Evolutionary conservation across 768 basidiomycete genomes (phyloP).

Genomic region (Pleurotus djamor): DNA sequence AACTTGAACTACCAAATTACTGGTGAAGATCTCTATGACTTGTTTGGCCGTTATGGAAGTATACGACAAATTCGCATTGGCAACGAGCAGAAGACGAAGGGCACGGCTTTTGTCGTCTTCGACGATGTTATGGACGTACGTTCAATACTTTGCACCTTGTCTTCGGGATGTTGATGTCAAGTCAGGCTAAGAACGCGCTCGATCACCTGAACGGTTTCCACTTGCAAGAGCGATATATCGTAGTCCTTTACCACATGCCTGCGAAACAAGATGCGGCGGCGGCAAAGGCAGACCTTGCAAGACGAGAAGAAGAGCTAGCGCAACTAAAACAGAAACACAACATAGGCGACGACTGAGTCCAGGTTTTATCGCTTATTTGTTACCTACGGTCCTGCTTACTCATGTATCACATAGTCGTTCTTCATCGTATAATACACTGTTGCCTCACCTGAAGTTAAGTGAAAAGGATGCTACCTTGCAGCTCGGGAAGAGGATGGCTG

Average conservation of each 20-base stretch:
- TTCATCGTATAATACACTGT: background rate
- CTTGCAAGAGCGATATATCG: slow-evolving; percentile 96
- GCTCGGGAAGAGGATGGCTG: background rate
- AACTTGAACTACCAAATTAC: slow-evolving; percentile 92
- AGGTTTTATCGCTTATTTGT: background rate
- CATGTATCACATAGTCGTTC: slow-evolving; percentile 1
- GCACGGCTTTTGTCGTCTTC: slow-evolving; percentile 96
- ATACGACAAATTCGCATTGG: slow-evolving; percentile 95
- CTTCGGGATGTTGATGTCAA: slow-evolving; percentile 2
- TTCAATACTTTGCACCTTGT: slow-evolving; percentile 15
- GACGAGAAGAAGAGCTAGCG: slow-evolving; percentile 86
- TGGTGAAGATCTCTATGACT: slow-evolving; percentile 92
- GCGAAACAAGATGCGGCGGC: slow-evolving; percentile 95
- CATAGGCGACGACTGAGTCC: slow-evolving; percentile 68
- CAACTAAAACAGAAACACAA: slow-evolving; percentile 85
- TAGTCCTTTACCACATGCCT: slow-evolving; percentile 97
- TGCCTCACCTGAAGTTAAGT: slow-evolving; percentile 11
- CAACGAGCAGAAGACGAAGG: slow-evolving; percentile 88
- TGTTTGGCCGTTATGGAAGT: slow-evolving; percentile 96
- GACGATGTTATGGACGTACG: slow-evolving; percentile 95
- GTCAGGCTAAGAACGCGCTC: slow-evolving; percentile 91
- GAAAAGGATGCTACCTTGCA: background rate
- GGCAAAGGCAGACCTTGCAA: slow-evolving; percentile 88
- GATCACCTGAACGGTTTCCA: slow-evolving; percentile 99
- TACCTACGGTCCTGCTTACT: background rate